A percentile compares a stretch with the other conserved stretches of the same genome.
Evolutionary conservation across 2,329 filamentous ascomycete species (phyloP).

Genomic region (Aspergillus pseudoglaucus): DNA sequence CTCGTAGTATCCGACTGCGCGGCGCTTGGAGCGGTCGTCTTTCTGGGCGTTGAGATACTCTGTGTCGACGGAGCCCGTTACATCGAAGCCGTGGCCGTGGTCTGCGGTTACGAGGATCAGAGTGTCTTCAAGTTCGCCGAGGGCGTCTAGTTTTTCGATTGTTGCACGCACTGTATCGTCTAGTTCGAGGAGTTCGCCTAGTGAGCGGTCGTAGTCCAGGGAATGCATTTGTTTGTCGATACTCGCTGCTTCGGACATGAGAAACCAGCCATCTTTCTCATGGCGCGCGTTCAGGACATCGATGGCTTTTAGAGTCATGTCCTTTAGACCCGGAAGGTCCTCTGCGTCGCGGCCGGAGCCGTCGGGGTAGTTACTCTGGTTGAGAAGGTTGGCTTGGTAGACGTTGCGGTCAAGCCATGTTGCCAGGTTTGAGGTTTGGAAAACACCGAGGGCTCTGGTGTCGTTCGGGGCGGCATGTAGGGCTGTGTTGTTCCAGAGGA

Average conservation of each 20-base stretch:
- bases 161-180: slow-evolving; percentile 77
- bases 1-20: slow-evolving; percentile 66
- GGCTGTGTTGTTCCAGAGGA: slow-evolving; percentile 68
- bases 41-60: slow-evolving; percentile 63
- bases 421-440: slow-evolving; percentile 66
- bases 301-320: slow-evolving; percentile 83
- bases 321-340: slow-evolving; percentile 76
- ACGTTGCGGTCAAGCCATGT: slow-evolving; percentile 85
- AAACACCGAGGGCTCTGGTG: slow-evolving; percentile 67
- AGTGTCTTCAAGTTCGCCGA: slow-evolving; percentile 66
- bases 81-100: slow-evolving; percentile 84
- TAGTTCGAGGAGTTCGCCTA: slow-evolving; percentile 77
- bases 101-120: slow-evolving; percentile 78
- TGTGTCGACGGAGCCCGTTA: slow-evolving; percentile 76
- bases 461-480: slow-evolving; percentile 53
- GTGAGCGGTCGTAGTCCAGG: slow-evolving; percentile 77
- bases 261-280: slow-evolving; percentile 69
- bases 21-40: slow-evolving; percentile 65
- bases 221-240: slow-evolving; percentile 88
- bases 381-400: slow-evolving; percentile 63
- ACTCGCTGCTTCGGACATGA: slow-evolving; percentile 79
- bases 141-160: slow-evolving; percentile 59
- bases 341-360: slow-evolving; percentile 58
- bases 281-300: slow-evolving; percentile 65
- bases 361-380: slow-evolving; percentile 61